These are phyloP conservation scores for Tuber brumale DNA, from an alignment of 495 filamentous ascomycete genomes.

Conservation along the genomic window DNA sequence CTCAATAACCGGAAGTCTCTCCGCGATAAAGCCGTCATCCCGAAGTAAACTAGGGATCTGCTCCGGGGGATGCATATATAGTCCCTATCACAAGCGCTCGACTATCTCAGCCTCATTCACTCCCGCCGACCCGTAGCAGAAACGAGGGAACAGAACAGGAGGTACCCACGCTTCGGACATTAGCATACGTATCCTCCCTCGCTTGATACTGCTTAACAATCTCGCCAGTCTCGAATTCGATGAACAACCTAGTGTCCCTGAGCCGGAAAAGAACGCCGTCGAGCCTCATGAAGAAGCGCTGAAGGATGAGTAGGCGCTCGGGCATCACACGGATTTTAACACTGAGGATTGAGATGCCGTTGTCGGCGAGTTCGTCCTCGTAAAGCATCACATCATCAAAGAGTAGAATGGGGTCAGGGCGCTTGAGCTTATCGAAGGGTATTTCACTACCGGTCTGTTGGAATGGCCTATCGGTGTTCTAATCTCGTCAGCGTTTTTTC, in stretches of 20 bases:
- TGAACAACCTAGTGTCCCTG: conserved; percentile 82
- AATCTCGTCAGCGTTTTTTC: not conserved
- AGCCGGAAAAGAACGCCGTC: conserved; percentile 82
- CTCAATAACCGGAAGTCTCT: conserved; percentile 66
- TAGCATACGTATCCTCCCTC: conserved; percentile 70
- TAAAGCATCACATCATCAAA: conserved; percentile 93
- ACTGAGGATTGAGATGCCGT: conserved; percentile 80
- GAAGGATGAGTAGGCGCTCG: conserved; percentile 70
- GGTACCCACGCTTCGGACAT: conserved; percentile 61
- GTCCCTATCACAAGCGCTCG: conserved; percentile 48
- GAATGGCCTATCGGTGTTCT: not conserved
- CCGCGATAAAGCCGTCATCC: conserved; percentile 71
- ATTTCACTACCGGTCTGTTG: conserved; percentile 53
- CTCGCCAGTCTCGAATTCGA: conserved; percentile 76
- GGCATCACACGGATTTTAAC: conserved; percentile 92
- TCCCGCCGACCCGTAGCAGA: not conserved
- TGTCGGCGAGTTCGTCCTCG: conserved; percentile 95
- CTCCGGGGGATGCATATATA: conserved; percentile 58
- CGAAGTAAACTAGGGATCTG: conserved; percentile 71
- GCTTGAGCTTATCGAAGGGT: conserved; percentile 73
- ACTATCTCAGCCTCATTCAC: conserved; percentile 26
- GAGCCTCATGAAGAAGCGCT: conserved; percentile 85
- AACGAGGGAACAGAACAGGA: conserved; percentile 9
- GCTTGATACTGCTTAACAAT: conserved; percentile 84
- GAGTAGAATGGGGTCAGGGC: conserved; percentile 86